Evolutionary conservation across 768 basidiomycete genomes (phyloP).

Genomic region (Mycena floridula): DNA sequence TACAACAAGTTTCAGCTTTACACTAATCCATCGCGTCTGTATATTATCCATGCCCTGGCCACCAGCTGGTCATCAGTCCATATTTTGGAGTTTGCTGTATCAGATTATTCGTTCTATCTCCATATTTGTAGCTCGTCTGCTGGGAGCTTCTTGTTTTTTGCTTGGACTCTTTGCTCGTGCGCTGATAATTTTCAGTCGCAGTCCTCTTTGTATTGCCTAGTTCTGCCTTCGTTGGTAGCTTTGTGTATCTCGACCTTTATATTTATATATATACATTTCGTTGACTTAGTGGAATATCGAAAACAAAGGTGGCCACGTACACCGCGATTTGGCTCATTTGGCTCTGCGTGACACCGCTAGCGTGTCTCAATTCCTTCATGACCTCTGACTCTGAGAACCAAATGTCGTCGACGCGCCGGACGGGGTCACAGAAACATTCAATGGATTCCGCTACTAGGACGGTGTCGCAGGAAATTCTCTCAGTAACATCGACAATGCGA

Average conservation of each 20-base stretch:
- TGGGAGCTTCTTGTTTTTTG: not conserved
- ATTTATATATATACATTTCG: too few species aligned
- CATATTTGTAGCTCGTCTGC: not conserved
- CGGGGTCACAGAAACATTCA: conserved; percentile 67
- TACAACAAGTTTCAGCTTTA: too few species aligned
- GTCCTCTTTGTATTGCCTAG: not conserved
- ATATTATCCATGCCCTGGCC: not conserved
- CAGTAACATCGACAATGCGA: conserved; percentile 92
- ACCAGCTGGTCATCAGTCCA: not conserved
- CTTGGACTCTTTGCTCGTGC: not conserved
- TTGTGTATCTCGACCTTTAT: too few species aligned
- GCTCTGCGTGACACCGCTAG: not conserved
- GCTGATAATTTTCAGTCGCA: not conserved
- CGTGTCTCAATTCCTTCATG: not conserved
- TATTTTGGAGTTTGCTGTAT: not conserved
- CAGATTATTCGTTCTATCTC: not conserved
- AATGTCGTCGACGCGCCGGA: conserved; percentile 14
- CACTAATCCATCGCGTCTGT: too few species aligned
- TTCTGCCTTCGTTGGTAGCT: too few species aligned
- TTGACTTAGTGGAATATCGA: too few species aligned
- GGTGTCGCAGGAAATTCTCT: conserved; percentile 90
- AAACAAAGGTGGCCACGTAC: too few species aligned
- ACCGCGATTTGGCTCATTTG: not conserved
- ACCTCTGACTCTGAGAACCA: not conserved
- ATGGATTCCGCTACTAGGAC: too few species aligned